Percentiles rank a stretch among this genome's conserved stretches.
These are phyloP conservation scores for Candida freyschussii DNA, from an alignment of 1,139 yeast species.

Conservation along the genomic window DNA sequence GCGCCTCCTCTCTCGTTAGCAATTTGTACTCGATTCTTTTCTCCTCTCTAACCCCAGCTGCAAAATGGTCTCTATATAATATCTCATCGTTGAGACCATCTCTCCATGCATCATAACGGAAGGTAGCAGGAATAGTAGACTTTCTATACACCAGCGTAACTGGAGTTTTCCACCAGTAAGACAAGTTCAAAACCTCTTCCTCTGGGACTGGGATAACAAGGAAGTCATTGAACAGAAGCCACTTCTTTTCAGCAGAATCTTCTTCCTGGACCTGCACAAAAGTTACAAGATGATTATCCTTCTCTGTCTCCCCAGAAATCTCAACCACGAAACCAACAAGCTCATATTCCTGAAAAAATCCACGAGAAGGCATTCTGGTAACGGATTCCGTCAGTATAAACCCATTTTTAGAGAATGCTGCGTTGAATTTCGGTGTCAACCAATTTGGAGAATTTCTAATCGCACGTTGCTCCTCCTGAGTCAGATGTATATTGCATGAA, in stretches of 20 bases:
- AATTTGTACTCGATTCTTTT: constrained; percentile 59
- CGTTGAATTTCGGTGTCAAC: constrained; percentile 58
- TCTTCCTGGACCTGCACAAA: constrained; percentile 45
- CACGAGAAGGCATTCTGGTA: constrained; percentile 31
- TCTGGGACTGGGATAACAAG: constrained; percentile 75
- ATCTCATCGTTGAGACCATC: constrained; percentile 53
- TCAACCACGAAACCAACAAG: constrained; percentile 67
- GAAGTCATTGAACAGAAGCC: constrained; percentile 92
- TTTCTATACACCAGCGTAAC: constrained; percentile 66
- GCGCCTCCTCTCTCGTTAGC: constrained; percentile 64
- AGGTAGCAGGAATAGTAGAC: constrained; percentile 26
- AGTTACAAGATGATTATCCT: constrained; percentile 56
- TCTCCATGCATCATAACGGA: constrained; percentile 35
- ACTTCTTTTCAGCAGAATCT: constrained; percentile 33
- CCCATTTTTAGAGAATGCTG: constrained; percentile 36
- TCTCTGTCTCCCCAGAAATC: constrained; percentile 51
- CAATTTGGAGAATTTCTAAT: constrained; percentile 45
- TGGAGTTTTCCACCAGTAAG: constrained; percentile 80
- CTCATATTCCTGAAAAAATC: constrained; percentile 43
- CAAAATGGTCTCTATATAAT: constrained; percentile 71
- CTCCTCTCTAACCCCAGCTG: constrained; percentile 60
- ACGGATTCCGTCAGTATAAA: constrained; percentile 36
- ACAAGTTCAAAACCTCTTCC: constrained; percentile 60
- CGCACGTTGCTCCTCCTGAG: constrained; percentile 45
- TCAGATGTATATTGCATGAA: constrained; percentile 53